phyloP scores from a whole-genome alignment of 1,284 basidiomycete species.

The Volvariella volvacea region DNA sequence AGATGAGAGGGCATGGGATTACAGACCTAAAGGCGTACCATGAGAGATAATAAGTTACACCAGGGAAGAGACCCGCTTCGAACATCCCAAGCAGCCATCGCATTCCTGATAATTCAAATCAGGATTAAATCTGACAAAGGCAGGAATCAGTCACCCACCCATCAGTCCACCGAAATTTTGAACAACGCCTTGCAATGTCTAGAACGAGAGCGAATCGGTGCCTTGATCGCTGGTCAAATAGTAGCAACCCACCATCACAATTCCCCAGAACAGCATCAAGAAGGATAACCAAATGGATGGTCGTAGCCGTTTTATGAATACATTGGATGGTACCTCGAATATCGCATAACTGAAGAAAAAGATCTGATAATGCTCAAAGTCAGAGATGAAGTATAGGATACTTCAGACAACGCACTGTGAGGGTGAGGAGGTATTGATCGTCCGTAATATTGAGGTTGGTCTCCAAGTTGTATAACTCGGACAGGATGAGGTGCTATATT shows the following conservation, averaged over 20 bases:
- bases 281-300: slow-evolving; percentile 57
- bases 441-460: slow-evolving; percentile 49
- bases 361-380: slow-evolving; percentile 17
- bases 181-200: slow-evolving; percentile 67
- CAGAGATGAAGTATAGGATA: slow-evolving; percentile 33
- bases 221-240: slow-evolving; percentile 7
- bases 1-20: not conserved
- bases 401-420: slow-evolving; percentile 45
- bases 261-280: slow-evolving; percentile 63
- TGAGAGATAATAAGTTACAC: slow-evolving; percentile 64
- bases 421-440: slow-evolving; percentile 54
- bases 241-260: slow-evolving; percentile 51
- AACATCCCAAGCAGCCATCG: slow-evolving; percentile 62
- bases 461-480: slow-evolving; percentile 51
- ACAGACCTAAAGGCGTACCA: slow-evolving; percentile 34
- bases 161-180: slow-evolving; percentile 58
- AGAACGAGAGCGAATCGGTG: slow-evolving; percentile 2
- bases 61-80: slow-evolving; percentile 69
- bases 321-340: slow-evolving; percentile 67
- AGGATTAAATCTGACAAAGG: slow-evolving; percentile 1
- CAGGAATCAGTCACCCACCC: slow-evolving; percentile 30
- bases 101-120: slow-evolving; percentile 33
- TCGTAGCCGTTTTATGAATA: slow-evolving; percentile 65
- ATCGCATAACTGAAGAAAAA: slow-evolving; percentile 62
- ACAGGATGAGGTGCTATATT: not conserved